phyloP scores from a whole-genome alignment of 2,329 filamentous ascomycete genomes.

The Pseudocercospora eumusae region DNA sequence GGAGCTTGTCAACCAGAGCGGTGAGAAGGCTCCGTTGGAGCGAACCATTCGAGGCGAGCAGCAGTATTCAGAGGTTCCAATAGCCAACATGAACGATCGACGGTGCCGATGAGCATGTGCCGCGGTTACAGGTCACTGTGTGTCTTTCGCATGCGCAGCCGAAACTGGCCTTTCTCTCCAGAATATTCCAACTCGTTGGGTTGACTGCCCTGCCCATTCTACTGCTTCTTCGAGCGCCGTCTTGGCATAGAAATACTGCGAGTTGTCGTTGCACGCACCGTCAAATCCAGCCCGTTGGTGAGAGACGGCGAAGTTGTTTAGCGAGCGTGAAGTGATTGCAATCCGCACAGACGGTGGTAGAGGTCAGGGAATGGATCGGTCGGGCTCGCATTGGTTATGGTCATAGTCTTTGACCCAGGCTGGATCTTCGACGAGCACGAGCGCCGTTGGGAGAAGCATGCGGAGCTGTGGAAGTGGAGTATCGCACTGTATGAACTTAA shows the following conservation, averaged over 20 bases:
- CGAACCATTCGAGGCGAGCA: background rate
- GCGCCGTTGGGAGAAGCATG: background rate
- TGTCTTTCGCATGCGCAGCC: background rate
- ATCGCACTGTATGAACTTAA: background rate
- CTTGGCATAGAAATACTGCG: background rate
- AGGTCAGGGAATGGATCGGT: background rate
- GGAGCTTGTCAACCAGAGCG: conserved; percentile 5
- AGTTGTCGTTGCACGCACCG: background rate
- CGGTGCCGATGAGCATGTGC: background rate
- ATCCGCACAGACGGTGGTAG: background rate
- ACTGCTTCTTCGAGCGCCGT: background rate
- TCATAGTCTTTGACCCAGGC: background rate
- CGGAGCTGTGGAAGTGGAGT: background rate
- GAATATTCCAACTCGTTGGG: background rate
- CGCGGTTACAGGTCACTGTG: background rate
- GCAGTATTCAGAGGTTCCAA: background rate
- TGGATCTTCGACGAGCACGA: background rate
- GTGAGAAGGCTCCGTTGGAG: background rate
- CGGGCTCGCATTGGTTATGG: background rate
- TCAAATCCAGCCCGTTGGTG: background rate
- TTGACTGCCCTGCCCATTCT: background rate
- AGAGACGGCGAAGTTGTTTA: background rate
- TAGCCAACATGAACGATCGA: background rate
- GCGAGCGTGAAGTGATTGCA: background rate
- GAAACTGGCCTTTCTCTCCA: background rate